Evolutionary conservation across 768 basidiomycete genomes (phyloP).

Genomic region (Pulveroboletus sp.): DNA sequence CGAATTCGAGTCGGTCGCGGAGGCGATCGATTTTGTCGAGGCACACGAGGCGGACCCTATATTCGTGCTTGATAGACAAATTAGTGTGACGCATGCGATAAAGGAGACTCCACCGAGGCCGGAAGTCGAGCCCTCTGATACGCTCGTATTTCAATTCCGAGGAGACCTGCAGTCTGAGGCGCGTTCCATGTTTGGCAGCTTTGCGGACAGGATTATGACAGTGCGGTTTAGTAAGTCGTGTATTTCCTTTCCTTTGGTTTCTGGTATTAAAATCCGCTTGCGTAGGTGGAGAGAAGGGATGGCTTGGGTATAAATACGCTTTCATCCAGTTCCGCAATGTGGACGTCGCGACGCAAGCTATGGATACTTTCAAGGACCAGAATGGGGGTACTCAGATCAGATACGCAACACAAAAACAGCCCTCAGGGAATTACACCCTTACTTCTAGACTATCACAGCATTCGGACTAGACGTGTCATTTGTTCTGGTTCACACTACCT

Average conservation of each 20-base stretch:
- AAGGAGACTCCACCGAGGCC: not conserved
- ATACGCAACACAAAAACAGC: slow-evolving; percentile 20
- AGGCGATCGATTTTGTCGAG: slow-evolving; percentile 37
- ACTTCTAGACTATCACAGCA: slow-evolving; percentile 21
- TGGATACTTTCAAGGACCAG: slow-evolving; percentile 36
- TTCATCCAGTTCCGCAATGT: slow-evolving; percentile 54
- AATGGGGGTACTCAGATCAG: slow-evolving; percentile 3
- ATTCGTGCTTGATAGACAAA: slow-evolving; percentile 45
- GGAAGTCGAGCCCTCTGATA: slow-evolving; percentile 27
- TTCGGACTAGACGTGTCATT: not conserved
- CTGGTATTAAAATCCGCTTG: slow-evolving; percentile 15
- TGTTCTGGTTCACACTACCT: not conserved
- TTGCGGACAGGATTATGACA: slow-evolving; percentile 14
- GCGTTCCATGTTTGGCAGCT: slow-evolving; percentile 22
- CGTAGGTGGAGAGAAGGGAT: slow-evolving; percentile 33
- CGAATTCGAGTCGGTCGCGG: slow-evolving; percentile 36
- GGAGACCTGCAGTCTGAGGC: slow-evolving; percentile 25
- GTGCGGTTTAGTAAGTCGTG: slow-evolving; percentile 31
- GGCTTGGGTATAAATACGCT: slow-evolving; percentile 33
- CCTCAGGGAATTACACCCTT: slow-evolving; percentile 4
- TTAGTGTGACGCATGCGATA: slow-evolving; percentile 41
- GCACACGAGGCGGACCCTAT: slow-evolving; percentile 43
- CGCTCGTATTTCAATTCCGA: slow-evolving; percentile 30
- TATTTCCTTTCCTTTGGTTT: not conserved
- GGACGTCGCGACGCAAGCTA: slow-evolving; percentile 47